A percentile compares a stretch with the other conserved stretches of the same genome.
Evolutionary conservation across 2,329 filamentous ascomycete genomes (phyloP).

Genomic region (Diaporthe longicolla): DNA sequence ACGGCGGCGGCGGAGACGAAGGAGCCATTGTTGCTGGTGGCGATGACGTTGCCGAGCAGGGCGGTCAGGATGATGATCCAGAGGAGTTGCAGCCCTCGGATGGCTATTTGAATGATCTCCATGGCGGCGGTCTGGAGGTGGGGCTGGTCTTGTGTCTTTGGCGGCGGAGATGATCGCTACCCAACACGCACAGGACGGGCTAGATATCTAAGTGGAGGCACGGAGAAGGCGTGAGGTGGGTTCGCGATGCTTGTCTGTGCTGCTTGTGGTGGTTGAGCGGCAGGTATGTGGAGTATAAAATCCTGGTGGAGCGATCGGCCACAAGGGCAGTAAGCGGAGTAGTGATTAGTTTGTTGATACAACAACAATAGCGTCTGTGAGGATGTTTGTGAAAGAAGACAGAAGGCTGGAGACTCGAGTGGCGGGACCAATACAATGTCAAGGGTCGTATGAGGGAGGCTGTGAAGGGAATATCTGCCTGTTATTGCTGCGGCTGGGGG

Average conservation of each 20-base stretch:
- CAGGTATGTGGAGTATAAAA: constrained; percentile 12
- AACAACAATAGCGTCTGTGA: constrained; percentile 10
- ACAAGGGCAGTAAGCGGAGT: background rate
- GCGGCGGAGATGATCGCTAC: background rate
- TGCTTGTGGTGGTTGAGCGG: constrained; percentile 1
- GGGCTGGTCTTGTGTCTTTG: constrained; percentile 21
- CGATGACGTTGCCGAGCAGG: constrained; percentile 72
- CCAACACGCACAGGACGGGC: constrained; percentile 8
- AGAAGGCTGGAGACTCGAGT: background rate
- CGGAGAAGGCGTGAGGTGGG: background rate
- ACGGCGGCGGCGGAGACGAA: constrained; percentile 62
- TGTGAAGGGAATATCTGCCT: constrained; percentile 13
- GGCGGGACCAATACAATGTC: background rate
- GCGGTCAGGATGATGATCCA: constrained; percentile 68
- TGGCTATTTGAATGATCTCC: constrained; percentile 59
- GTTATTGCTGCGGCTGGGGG: constrained; percentile 20
- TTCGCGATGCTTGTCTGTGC: constrained; percentile 9
- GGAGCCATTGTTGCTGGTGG: constrained; percentile 59
- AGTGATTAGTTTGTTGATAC: background rate
- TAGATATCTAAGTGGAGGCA: constrained; percentile 26
- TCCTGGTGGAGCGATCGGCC: background rate
- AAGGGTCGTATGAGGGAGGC: background rate
- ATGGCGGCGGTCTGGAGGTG: constrained; percentile 46
- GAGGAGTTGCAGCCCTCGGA: constrained; percentile 66
- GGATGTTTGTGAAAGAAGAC: background rate